A percentile compares a stretch with the other conserved stretches of the same genome.
phyloP scores from a whole-genome alignment of 2,329 filamentous ascomycete species.

The Zasmidium angulare region DNA sequence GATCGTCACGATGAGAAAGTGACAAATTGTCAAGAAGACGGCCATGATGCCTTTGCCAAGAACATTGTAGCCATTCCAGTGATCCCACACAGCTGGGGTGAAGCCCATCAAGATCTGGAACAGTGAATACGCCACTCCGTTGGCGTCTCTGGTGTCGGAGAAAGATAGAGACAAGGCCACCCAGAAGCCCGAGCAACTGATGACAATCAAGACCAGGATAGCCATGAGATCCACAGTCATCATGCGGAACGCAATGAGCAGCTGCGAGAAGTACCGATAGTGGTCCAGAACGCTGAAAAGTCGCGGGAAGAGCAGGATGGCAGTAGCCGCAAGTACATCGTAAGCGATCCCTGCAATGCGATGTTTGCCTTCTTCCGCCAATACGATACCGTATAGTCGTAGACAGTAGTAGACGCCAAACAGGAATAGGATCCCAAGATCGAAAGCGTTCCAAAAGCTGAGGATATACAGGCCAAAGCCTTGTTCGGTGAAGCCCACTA shows the following conservation, averaged over 20 bases:
- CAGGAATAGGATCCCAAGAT: slow-evolving; percentile 82
- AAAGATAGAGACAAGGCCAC: slow-evolving; percentile 88
- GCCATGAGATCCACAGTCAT: slow-evolving; percentile 90
- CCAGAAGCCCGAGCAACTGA: slow-evolving; percentile 91
- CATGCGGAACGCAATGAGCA: slow-evolving; percentile 88
- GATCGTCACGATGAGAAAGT: slow-evolving; percentile 92
- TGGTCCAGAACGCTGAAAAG: slow-evolving; percentile 93
- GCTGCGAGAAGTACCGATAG: slow-evolving; percentile 92
- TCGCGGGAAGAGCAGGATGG: slow-evolving; percentile 83
- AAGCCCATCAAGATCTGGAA: slow-evolving; percentile 97
- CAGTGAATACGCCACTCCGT: slow-evolving; percentile 80
- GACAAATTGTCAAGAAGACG: slow-evolving; percentile 87
- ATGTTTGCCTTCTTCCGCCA: slow-evolving; percentile 68
- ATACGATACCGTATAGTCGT: slow-evolving; percentile 80
- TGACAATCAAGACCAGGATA: slow-evolving; percentile 78
- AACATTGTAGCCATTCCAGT: slow-evolving; percentile 77
- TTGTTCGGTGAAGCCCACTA: slow-evolving; percentile 95
- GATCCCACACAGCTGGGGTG: slow-evolving; percentile 90
- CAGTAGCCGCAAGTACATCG: slow-evolving; percentile 89
- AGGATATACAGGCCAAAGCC: slow-evolving; percentile 95
- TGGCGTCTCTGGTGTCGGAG: slow-evolving; percentile 66
- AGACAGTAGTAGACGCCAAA: slow-evolving; percentile 88
- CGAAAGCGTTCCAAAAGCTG: slow-evolving; percentile 97
- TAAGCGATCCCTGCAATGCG: slow-evolving; percentile 82
- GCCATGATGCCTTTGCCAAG: slow-evolving; percentile 75